Percentiles rank a stretch among this genome's conserved stretches.
Conservation (phyloP, 805 yeast genomes). For the Kluyveromyces wickerhamii region DNA sequence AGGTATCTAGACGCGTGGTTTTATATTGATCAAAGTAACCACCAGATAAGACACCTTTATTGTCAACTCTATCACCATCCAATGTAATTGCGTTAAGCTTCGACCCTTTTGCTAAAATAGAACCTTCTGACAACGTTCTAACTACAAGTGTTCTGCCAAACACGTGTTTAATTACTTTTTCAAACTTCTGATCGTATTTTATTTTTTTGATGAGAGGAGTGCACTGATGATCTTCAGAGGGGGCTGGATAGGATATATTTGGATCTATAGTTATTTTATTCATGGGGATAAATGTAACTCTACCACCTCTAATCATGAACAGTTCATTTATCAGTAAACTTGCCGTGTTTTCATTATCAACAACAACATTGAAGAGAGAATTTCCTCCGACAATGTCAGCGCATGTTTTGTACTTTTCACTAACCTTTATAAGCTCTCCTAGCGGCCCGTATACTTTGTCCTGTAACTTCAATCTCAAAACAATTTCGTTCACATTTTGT, state of each 20-base stretch:
- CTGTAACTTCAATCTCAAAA: slow-evolving; percentile 45
- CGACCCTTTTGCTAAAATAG: slow-evolving; percentile 52
- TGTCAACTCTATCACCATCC: slow-evolving; percentile 86
- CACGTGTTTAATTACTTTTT: slow-evolving; percentile 65
- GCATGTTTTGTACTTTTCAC: slow-evolving; percentile 76
- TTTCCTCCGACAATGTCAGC: slow-evolving; percentile 87
- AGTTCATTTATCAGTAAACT: slow-evolving; percentile 70
- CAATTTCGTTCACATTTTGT: slow-evolving; percentile 56
- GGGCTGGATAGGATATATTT: slow-evolving; percentile 48
- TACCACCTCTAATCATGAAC: slow-evolving; percentile 59
- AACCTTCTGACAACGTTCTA: slow-evolving; percentile 57
- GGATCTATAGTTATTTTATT: slow-evolving; percentile 47
- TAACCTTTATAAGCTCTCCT: slow-evolving; percentile 74
- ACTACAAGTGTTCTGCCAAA: slow-evolving; percentile 80
- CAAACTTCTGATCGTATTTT: slow-evolving; percentile 48
- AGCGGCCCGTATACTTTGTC: slow-evolving; percentile 74
- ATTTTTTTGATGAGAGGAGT: slow-evolving; percentile 76
- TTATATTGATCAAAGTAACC: slow-evolving; percentile 66
- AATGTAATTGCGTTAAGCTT: slow-evolving; percentile 74
- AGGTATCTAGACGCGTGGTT: slow-evolving; percentile 61
- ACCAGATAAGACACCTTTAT: slow-evolving; percentile 78
- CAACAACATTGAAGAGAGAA: slow-evolving; percentile 80
- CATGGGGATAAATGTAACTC: slow-evolving; percentile 87
- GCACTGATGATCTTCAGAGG: slow-evolving; percentile 42
- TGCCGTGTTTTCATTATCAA: slow-evolving; percentile 81